Evolutionary conservation across 306 rosid species (phyloP).

Genomic region (Geum urbanum): DNA sequence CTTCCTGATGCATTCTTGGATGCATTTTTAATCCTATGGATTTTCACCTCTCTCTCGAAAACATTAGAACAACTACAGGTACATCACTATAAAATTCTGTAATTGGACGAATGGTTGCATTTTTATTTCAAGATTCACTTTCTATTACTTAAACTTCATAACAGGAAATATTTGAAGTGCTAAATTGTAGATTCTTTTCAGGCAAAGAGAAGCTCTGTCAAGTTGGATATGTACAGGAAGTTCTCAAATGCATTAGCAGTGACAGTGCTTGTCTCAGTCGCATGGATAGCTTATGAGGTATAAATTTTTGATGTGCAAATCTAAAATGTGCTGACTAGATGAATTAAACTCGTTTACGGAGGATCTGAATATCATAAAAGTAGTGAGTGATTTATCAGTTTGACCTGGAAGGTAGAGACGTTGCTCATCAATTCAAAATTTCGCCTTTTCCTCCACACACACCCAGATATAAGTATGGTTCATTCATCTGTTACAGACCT

Average conservation of each 20-base stretch:
- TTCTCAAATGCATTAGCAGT: slow-evolving; percentile 89
- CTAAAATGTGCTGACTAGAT: slow-evolving; percentile 2
- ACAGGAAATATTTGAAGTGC: slow-evolving; percentile 12
- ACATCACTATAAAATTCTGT: slow-evolving; percentile 8
- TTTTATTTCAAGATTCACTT: neutral
- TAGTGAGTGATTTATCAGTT: neutral
- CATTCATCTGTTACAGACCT: neutral
- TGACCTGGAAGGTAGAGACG: neutral
- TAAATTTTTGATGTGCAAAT: slow-evolving; percentile 23
- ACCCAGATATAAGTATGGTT: neutral
- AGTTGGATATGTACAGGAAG: slow-evolving; percentile 86
- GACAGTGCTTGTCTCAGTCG: slow-evolving; percentile 73
- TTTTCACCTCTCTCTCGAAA: slow-evolving; percentile 82
- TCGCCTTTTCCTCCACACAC: neutral
- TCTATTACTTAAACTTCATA: neutral
- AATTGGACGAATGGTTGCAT: neutral
- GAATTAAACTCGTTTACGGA: neutral
- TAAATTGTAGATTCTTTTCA: slow-evolving; percentile 30
- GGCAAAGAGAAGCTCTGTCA: slow-evolving; percentile 93
- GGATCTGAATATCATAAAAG: neutral
- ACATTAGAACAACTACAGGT: slow-evolving; percentile 97
- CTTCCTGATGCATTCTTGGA: slow-evolving; percentile 93
- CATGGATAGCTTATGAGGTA: slow-evolving; percentile 95
- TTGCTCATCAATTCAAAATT: neutral
- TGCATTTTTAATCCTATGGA: slow-evolving; percentile 94